Percentiles rank a stretch among this genome's conserved stretches.
Evolutionary conservation across 768 basidiomycete species (phyloP).

Genomic region (Boletus rubropictus): DNA sequence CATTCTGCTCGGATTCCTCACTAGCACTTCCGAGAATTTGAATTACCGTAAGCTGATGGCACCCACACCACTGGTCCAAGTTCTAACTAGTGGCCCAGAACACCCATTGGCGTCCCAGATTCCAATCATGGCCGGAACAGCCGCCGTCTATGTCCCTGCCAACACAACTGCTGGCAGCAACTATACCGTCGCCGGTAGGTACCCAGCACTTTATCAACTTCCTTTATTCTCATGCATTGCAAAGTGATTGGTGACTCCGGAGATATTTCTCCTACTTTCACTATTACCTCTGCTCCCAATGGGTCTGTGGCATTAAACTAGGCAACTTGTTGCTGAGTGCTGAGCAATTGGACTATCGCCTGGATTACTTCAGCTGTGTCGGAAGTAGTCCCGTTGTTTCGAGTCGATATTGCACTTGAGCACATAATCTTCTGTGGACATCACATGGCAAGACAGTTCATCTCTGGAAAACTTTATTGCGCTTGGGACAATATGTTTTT

Average conservation of each 20-base stretch:
- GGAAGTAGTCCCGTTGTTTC: constrained; percentile 4
- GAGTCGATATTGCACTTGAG: neutral
- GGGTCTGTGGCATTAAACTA: neutral
- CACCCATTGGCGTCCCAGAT: constrained; percentile 54
- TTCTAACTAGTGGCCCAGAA: constrained; percentile 33
- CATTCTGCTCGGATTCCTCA: constrained; percentile 41
- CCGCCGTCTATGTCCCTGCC: constrained; percentile 47
- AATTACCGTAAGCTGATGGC: constrained; percentile 38
- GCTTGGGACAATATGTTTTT: neutral
- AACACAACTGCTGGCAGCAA: constrained; percentile 35
- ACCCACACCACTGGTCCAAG: too few relatives aligned
- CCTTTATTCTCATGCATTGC: neutral
- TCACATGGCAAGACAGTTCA: neutral
- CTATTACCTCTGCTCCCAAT: constrained; percentile 31
- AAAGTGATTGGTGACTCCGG: constrained; percentile 68
- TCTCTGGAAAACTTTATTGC: neutral
- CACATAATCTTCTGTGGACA: constrained; percentile 8
- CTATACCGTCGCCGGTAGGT: constrained; percentile 64
- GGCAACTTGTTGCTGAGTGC: neutral
- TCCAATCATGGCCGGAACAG: constrained; percentile 45
- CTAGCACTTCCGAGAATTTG: constrained; percentile 41
- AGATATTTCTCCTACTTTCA: constrained; percentile 53
- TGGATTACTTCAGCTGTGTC: neutral
- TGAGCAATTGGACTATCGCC: neutral
- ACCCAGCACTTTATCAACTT: neutral